These are phyloP conservation scores for Kokia cookei DNA, from an alignment of 441 rosid species.

Conservation along the genomic window DNA sequence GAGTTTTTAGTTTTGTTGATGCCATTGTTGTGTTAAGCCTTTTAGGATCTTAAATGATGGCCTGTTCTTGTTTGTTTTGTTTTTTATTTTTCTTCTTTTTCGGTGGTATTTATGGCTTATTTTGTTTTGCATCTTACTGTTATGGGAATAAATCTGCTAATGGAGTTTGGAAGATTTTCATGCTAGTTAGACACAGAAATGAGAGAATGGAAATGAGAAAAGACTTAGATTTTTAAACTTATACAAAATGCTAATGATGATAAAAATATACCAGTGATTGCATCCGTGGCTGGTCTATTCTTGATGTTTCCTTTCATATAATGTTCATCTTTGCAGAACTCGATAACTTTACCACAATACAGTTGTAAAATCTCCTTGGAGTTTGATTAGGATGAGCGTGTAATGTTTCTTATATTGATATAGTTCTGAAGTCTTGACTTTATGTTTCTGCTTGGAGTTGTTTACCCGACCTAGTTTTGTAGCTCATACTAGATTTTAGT, in stretches of 20 bases:
- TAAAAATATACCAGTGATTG: background rate
- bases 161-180: background rate
- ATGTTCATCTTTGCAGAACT: background rate
- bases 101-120: background rate
- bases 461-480: background rate
- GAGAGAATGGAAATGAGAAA: background rate
- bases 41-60: background rate
- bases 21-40: background rate
- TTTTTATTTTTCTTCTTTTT: background rate
- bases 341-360: background rate
- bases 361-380: background rate
- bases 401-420: background rate
- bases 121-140: background rate
- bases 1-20: background rate
- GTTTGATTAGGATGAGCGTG: background rate
- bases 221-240: background rate
- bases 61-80: too few species aligned
- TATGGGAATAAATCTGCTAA: background rate
- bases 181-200: background rate
- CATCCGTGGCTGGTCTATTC: background rate
- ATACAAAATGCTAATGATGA: background rate
- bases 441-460: background rate
- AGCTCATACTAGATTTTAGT: background rate
- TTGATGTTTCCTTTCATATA: background rate
- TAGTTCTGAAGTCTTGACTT: background rate